phyloP scores from a whole-genome alignment of 306 rosid genomes.

The Begonia masoniana region DNA sequence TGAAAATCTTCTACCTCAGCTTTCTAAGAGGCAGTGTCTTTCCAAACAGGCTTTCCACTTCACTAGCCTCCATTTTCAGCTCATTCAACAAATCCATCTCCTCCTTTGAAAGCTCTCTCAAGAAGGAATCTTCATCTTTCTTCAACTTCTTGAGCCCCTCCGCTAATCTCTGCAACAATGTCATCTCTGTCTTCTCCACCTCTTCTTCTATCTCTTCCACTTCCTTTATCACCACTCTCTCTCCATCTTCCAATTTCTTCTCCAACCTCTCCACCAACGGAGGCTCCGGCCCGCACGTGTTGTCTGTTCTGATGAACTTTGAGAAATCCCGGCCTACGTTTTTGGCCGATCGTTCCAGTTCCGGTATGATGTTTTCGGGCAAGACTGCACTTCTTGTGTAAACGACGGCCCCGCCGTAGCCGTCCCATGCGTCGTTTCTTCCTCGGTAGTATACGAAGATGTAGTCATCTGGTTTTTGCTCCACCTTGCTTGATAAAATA shows the following conservation, averaged over 20 bases:
- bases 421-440: conserved; percentile 97
- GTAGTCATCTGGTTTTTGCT: conserved; percentile 67
- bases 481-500: conserved; percentile 58
- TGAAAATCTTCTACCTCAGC: conserved; percentile 32
- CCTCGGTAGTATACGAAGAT: conserved; percentile 85
- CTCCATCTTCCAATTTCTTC: conserved; percentile 84
- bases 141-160: conserved; percentile 63
- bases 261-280: conserved; percentile 75
- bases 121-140: conserved; percentile 67
- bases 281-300: conserved; percentile 93
- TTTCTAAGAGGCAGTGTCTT: conserved; percentile 61
- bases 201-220: conserved; percentile 65
- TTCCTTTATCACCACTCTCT: conserved; percentile 53
- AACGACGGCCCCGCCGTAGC: conserved; percentile 83
- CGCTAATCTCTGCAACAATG: conserved; percentile 45
- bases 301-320: conserved; percentile 60
- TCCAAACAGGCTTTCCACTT: conserved; percentile 73
- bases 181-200: conserved; percentile 53
- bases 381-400: conserved; percentile 76
- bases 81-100: conserved; percentile 52
- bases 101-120: conserved; percentile 46
- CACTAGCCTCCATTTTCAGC: conserved; percentile 70
- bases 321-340: conserved; percentile 74
- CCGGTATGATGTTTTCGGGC: conserved; percentile 71
- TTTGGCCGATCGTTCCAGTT: conserved; percentile 54